Base-by-base conservation (phyloP, 2,329 filamentous ascomycete genomes). In the Xylariaceae sp. region DNA sequence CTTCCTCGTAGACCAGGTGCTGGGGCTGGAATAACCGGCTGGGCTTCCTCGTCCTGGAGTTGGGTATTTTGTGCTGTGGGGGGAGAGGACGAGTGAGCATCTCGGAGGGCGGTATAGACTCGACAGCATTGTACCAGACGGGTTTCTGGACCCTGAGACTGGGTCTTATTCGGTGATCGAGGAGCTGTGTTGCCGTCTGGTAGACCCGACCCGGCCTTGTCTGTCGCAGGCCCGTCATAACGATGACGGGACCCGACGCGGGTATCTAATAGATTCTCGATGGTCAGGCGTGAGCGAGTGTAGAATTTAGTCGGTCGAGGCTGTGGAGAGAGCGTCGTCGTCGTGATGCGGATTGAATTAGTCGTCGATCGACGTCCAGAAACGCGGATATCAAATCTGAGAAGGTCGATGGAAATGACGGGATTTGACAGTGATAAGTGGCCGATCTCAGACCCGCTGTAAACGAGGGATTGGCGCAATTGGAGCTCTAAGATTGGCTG, bases 11-110 rank as follows among this genome's bases (percentile, higher is more conserved):
- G 47, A 73, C 74, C 56, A 99, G 85, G 50, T 75, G 72, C 57
- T 90, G 81, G 1, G 94, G 94, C 60, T 85, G 82, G 75, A 91
- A 97, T 61, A 96, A 73, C 59, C 84, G 82, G 69, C 83, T 90
- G 30, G 86, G 77, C 67, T 85, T 87, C 66, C 77, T 75, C 45
- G 72, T 70, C 61, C 77, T 81, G n/a, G 67, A 65, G 51, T 71
- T 65, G 4, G 59, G 57, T 22, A 60, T 46, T 42, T 65, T 66
- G 61, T 80, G 78, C 48, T 75, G 71, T 14, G 71, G 65, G 2
- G 80, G 73, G 47, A 78, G 66, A 6, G 75, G 74, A 48, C 83
- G 76, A 22, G 77, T 77, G 52, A 82, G 65, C 38, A 77, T 75
- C 66, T 85, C 81, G 58, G 78, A 66, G 4, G 83, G 83, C 33